Evolutionary conservation across 768 basidiomycete species (phyloP).

Genomic region (Tricholoma furcatifolium): DNA sequence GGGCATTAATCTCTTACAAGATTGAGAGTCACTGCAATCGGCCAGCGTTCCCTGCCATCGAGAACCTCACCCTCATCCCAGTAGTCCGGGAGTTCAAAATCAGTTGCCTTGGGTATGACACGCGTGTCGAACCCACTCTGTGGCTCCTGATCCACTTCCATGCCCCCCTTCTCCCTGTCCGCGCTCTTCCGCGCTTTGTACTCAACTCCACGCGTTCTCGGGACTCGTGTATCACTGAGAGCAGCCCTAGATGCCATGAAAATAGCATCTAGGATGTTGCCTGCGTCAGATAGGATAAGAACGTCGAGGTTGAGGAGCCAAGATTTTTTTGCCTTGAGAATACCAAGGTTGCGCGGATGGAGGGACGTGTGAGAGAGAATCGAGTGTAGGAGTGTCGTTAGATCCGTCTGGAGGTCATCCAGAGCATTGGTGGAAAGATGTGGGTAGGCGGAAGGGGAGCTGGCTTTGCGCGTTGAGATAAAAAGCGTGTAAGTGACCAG

Average conservation of each 20-base stretch:
- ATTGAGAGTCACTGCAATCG: slow-evolving; percentile 77
- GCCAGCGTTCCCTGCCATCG: slow-evolving; percentile 64
- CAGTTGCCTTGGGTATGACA: slow-evolving; percentile 50
- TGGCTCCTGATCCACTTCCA: slow-evolving; percentile 54
- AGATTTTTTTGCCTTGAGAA: slow-evolving; percentile 58
- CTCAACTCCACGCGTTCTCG: slow-evolving; percentile 67
- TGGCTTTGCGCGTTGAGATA: slow-evolving; percentile 36
- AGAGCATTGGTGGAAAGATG: slow-evolving; percentile 58
- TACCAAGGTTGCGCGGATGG: slow-evolving; percentile 62
- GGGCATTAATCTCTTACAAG: slow-evolving; percentile 46
- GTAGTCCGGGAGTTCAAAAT: slow-evolving; percentile 86
- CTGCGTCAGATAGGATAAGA: slow-evolving; percentile 71
- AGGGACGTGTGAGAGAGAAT: slow-evolving; percentile 67
- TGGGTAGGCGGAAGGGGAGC: slow-evolving; percentile 82
- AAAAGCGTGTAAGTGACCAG: not conserved
- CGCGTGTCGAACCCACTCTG: slow-evolving; percentile 62
- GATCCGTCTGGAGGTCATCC: slow-evolving; percentile 77
- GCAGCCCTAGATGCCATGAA: slow-evolving; percentile 80
- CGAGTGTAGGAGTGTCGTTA: slow-evolving; percentile 60
- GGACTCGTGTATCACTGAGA: slow-evolving; percentile 79
- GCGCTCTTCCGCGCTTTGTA: slow-evolving; percentile 46
- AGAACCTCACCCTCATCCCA: slow-evolving; percentile 82
- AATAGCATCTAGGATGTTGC: slow-evolving; percentile 74
- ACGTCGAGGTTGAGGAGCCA: slow-evolving; percentile 80
- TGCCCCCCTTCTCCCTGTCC: slow-evolving; percentile 34